Evolutionary conservation across 2,329 filamentous ascomycete species (phyloP).

Genomic region (Sporothrix pallida): DNA sequence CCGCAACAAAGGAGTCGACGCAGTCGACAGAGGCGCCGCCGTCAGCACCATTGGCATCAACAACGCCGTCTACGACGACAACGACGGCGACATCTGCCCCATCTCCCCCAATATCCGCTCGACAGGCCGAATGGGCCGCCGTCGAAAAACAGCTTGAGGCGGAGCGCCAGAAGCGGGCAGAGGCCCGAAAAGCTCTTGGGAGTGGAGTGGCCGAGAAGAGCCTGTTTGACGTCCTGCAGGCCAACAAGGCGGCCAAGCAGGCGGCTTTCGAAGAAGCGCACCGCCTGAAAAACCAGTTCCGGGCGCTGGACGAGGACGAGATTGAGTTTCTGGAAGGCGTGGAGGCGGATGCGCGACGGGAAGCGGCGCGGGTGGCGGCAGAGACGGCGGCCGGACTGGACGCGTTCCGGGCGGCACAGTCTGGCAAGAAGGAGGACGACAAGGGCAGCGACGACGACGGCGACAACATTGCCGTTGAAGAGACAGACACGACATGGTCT

Average conservation of each 20-base stretch:
- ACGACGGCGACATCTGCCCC: not conserved
- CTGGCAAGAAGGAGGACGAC: conserved; percentile 21
- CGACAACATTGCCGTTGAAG: conserved; percentile 27
- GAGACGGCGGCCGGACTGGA: conserved; percentile 64
- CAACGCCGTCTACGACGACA: not conserved
- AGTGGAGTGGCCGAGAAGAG: conserved; percentile 60
- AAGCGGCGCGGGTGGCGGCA: conserved; percentile 59
- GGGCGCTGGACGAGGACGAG: conserved; percentile 78
- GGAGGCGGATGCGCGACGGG: conserved; percentile 53
- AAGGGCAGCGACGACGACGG: conserved; percentile 32
- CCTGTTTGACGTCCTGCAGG: conserved; percentile 77
- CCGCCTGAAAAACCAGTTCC: conserved; percentile 76
- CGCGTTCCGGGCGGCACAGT: conserved; percentile 55
- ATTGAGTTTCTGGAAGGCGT: conserved; percentile 73
- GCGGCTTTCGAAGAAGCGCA: conserved; percentile 79
- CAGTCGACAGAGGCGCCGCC: not conserved
- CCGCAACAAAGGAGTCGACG: not conserved
- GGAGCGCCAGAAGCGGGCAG: conserved; percentile 60
- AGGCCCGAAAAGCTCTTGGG: conserved; percentile 48
- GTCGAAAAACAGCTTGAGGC: conserved; percentile 70
- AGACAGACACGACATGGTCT: conserved; percentile 30
- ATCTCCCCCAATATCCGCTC: conserved; percentile 1
- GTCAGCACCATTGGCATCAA: no score
- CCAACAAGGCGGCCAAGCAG: conserved; percentile 85
- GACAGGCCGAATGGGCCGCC: conserved; percentile 63